These are phyloP conservation scores for Candida ipomoeae DNA, from an alignment of 805 yeast species.

Conservation along the genomic window DNA sequence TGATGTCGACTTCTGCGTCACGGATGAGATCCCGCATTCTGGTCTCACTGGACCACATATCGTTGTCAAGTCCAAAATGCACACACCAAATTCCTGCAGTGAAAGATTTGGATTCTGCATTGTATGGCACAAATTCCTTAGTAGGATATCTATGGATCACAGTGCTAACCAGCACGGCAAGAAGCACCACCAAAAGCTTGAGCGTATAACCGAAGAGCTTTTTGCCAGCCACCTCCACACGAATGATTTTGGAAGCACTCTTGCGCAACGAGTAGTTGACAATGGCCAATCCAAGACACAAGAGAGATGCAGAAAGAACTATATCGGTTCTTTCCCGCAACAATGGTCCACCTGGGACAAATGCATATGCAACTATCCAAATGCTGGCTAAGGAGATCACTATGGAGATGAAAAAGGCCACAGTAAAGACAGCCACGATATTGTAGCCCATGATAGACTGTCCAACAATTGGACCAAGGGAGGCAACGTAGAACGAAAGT, in stretches of 20 bases:
- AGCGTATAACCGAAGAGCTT: slow-evolving; percentile 21
- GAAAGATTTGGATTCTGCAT: slow-evolving; percentile 55
- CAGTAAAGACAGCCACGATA: slow-evolving; percentile 50
- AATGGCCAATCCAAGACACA: slow-evolving; percentile 52
- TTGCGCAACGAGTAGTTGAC: slow-evolving; percentile 31
- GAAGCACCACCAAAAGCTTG: slow-evolving; percentile 39
- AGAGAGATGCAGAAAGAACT: slow-evolving; percentile 55
- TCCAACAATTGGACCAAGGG: slow-evolving; percentile 58
- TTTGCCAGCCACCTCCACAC: slow-evolving; percentile 19
- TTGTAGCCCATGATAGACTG: slow-evolving; percentile 52
- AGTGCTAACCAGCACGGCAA: slow-evolving; percentile 50
- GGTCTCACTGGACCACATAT: slow-evolving; percentile 94
- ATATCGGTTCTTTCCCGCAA: slow-evolving; percentile 86
- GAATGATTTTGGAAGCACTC: slow-evolving; percentile 20
- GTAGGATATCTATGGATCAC: slow-evolving; percentile 62
- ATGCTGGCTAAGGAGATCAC: slow-evolving; percentile 74
- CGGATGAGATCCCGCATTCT: slow-evolving; percentile 79
- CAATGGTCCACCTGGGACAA: slow-evolving; percentile 90
- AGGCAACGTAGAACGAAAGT: slow-evolving; percentile 56
- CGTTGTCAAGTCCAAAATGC: slow-evolving; percentile 95
- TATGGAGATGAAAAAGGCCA: slow-evolving; percentile 48
- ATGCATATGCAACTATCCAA: slow-evolving; percentile 97
- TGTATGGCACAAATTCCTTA: slow-evolving; percentile 53
- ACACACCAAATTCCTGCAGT: slow-evolving; percentile 99
- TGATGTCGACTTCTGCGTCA: slow-evolving; percentile 86